A percentile compares a stretch with the other conserved stretches of the same genome.
Evolutionary conservation across 768 basidiomycete species (phyloP).

Genomic region (Rhodocollybia butyracea): DNA sequence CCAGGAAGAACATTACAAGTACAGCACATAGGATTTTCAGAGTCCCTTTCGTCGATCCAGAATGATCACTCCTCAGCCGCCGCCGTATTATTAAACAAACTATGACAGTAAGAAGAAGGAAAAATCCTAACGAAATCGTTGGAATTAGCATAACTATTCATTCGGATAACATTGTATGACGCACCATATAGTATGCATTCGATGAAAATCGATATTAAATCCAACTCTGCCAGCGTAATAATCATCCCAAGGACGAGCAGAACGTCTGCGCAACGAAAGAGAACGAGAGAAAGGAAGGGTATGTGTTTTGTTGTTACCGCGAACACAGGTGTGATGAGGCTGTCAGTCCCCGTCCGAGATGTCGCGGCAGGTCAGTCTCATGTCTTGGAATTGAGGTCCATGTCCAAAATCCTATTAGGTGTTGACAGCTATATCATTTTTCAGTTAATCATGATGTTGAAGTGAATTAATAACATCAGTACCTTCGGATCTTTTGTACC

Average conservation of each 20-base stretch:
- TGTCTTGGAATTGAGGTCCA: too few relatives aligned
- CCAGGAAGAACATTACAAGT: not conserved
- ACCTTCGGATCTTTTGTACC: too few relatives aligned
- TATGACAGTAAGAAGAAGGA: not conserved
- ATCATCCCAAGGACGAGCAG: not conserved
- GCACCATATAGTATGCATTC: slow-evolving; percentile 1
- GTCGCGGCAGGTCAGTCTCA: too few relatives aligned
- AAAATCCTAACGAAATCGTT: not conserved
- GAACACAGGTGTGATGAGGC: too few relatives aligned
- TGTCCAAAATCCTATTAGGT: too few relatives aligned
- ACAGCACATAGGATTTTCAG: not conserved
- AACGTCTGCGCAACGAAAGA: not conserved
- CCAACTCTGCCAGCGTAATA: not conserved
- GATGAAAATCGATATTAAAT: not conserved
- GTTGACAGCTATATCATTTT: too few relatives aligned
- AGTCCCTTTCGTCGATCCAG: not conserved
- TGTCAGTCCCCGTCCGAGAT: too few relatives aligned
- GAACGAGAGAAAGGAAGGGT: not conserved
- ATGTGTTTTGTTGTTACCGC: too few relatives aligned
- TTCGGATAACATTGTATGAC: not conserved
- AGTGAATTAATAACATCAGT: too few relatives aligned
- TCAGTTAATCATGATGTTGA: too few relatives aligned
- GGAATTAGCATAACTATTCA: not conserved
- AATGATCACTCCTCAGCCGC: not conserved
- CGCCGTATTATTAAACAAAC: not conserved